Evolutionary conservation across 768 basidiomycete genomes (phyloP), one percentile per base, ranked within the genome.

Genomic region (Pleurotus platypus): DNA sequence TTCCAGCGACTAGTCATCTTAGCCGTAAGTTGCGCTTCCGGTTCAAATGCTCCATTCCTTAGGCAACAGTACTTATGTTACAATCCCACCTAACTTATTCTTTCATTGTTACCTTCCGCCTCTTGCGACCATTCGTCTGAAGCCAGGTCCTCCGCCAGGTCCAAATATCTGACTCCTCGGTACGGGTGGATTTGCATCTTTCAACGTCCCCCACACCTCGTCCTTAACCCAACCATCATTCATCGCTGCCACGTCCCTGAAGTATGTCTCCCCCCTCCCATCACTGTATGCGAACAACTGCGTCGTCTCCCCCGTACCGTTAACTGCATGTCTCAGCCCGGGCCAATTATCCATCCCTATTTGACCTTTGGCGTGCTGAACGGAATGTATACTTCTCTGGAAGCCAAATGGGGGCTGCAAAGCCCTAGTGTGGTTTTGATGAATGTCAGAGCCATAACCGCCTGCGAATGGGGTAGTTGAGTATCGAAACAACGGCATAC

Each of bases 261-360:
- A 71, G 57, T 70, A 70, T 1, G 67, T 70, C 60, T 67, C 63
- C 11, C 66, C 67, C 46, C 65, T 58, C 27, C 61, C 67, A 55
- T 70, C 68, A 4, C 63, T 57, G 49, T 69, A 72, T 15, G 68
- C 69, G 57, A 72, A 71, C 30, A 55, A 63, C 61, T 72, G 71
- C 55, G 64, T 58, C 20, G 69, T 72, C 15, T 57, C 57, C 9
- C 71, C 70, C 8, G 70, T 68, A 39, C 69, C 71, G 45, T 69
- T 68, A 55, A 70, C 66, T 16, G 69, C 71, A 49, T 72, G 71
- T 13, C 65, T 65, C 42, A 71, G 60, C 0, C 67, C 70, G 12
- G 69, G 68, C 70, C 67, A 71, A 57, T 70, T 61, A 49, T 69
- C 71, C 69, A 72, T 69, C 30, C 69, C 65, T 20, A 72, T 67